Percentiles rank a stretch among this genome's conserved stretches.
These are phyloP conservation scores for Rubroboletus satanas DNA, from an alignment of 768 basidiomycete genomes.

Conservation along the genomic window DNA sequence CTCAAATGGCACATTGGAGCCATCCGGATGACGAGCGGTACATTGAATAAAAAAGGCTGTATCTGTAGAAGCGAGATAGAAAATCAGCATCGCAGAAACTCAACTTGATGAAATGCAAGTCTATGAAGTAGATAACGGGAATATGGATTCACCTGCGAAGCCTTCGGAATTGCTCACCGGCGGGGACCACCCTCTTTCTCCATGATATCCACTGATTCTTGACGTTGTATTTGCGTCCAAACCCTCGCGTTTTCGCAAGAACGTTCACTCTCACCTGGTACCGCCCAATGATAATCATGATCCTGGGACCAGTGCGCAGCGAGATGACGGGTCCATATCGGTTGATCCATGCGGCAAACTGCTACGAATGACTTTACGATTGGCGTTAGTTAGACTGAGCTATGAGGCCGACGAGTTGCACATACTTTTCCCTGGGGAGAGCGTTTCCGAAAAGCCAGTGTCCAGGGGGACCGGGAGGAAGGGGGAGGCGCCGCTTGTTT, in stretches of 20 bases:
- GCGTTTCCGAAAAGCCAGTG: constrained; percentile 33
- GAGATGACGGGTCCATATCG: constrained; percentile 61
- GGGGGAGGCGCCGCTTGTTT: constrained; percentile 16
- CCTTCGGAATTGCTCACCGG: constrained; percentile 58
- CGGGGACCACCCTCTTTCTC: constrained; percentile 59
- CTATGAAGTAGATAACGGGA: not conserved
- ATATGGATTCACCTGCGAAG: constrained; percentile 45
- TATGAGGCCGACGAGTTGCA: not conserved
- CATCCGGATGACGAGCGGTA: too few relatives aligned
- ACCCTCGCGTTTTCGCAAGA: not conserved
- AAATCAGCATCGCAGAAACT: too few relatives aligned
- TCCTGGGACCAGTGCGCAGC: constrained; percentile 43
- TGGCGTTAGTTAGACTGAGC: not conserved
- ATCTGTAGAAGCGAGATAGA: too few relatives aligned
- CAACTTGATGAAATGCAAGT: not conserved
- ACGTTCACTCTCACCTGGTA: constrained; percentile 31
- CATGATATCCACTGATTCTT: constrained; percentile 64
- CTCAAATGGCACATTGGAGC: too few relatives aligned
- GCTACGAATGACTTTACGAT: constrained; percentile 25
- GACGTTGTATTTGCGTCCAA: not conserved
- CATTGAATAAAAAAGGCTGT: too few relatives aligned
- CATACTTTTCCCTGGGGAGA: constrained; percentile 29
- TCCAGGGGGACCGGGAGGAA: constrained; percentile 31
- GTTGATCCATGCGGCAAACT: constrained; percentile 57
- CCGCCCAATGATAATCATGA: constrained; percentile 33